phyloP scores from a whole-genome alignment of 768 basidiomycete species.

The Suillus fuscotomentosus region DNA sequence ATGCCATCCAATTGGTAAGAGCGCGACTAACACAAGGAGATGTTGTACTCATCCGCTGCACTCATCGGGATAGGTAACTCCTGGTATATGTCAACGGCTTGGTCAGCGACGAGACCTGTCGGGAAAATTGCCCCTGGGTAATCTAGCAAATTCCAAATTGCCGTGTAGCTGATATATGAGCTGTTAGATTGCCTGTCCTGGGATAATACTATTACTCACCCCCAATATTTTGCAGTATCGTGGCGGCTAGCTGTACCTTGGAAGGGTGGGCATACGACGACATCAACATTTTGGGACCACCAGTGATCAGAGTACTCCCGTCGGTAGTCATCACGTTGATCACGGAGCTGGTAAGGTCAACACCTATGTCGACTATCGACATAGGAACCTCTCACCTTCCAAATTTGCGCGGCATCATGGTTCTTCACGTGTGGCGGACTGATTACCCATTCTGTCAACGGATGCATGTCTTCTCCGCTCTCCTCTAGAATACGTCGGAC shows the following conservation, averaged over 20 bases:
- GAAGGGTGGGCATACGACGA: constrained; percentile 36
- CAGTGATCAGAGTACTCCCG: constrained; percentile 35
- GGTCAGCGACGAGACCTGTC: constrained; percentile 32
- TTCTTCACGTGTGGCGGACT: constrained; percentile 23
- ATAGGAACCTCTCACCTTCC: constrained; percentile 25
- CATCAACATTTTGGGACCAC: constrained; percentile 38
- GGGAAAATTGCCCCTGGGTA: constrained; percentile 45
- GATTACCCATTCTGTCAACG: constrained; percentile 37
- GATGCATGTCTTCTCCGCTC: constrained; percentile 34
- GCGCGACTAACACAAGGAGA: constrained; percentile 15
- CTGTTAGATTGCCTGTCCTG: constrained; percentile 32
- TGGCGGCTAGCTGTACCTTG: constrained; percentile 37
- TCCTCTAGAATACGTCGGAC: constrained; percentile 21
- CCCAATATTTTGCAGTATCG: constrained; percentile 37
- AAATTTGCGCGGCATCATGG: constrained; percentile 22
- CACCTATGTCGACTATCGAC: constrained; percentile 14
- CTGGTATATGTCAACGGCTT: constrained; percentile 20
- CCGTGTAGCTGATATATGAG: constrained; percentile 36
- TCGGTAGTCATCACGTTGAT: constrained; percentile 33
- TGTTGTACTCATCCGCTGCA: constrained; percentile 21
- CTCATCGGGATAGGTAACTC: constrained; percentile 13
- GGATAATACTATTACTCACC: constrained; percentile 3
- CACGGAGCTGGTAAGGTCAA: constrained; percentile 22
- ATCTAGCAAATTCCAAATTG: constrained; percentile 43
- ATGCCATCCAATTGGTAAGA: background rate